Evolutionary conservation across 768 basidiomycete species (phyloP).

Genomic region (Dendrothele bispora): DNA sequence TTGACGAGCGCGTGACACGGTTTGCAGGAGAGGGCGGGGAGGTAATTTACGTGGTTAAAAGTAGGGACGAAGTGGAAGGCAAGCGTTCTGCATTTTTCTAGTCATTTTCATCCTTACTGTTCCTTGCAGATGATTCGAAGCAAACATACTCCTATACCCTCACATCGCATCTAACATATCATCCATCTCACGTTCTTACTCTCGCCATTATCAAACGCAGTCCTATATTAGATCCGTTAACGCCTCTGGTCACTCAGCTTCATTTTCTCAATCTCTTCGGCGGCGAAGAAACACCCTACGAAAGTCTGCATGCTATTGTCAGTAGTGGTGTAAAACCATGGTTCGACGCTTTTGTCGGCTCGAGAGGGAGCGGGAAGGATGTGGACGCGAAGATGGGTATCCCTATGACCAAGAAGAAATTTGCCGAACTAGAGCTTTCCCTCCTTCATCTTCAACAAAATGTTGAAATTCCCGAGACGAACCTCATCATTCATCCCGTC

Average conservation of each 20-base stretch:
- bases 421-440: slow-evolving; percentile 94
- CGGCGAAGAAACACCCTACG: slow-evolving; percentile 89
- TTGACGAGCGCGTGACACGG: slow-evolving; percentile 70
- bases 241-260: slow-evolving; percentile 80
- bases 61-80: slow-evolving; percentile 76
- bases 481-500: slow-evolving; percentile 86
- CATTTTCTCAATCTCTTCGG: slow-evolving; percentile 93
- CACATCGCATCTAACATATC: slow-evolving; percentile 75
- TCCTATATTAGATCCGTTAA: slow-evolving; percentile 75
- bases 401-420: slow-evolving; percentile 99
- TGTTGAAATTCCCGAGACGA: slow-evolving; percentile 97
- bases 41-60: slow-evolving; percentile 82
- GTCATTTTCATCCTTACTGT: slow-evolving; percentile 9
- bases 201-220: slow-evolving; percentile 95
- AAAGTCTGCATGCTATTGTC: slow-evolving; percentile 92
- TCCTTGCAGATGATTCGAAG: slow-evolving; percentile 57
- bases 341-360: slow-evolving; percentile 96
- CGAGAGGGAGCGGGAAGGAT: slow-evolving; percentile 72
- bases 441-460: slow-evolving; percentile 96
- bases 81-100: slow-evolving; percentile 18
- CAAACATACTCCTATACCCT: slow-evolving; percentile 67
- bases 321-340: slow-evolving; percentile 96
- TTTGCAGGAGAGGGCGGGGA: slow-evolving; percentile 78
- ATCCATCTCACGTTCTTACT: slow-evolving; percentile 77
- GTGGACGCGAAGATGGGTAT: slow-evolving; percentile 90